Conservation (phyloP, 129 eudicot species). For the Artemisia annua region DNA sequence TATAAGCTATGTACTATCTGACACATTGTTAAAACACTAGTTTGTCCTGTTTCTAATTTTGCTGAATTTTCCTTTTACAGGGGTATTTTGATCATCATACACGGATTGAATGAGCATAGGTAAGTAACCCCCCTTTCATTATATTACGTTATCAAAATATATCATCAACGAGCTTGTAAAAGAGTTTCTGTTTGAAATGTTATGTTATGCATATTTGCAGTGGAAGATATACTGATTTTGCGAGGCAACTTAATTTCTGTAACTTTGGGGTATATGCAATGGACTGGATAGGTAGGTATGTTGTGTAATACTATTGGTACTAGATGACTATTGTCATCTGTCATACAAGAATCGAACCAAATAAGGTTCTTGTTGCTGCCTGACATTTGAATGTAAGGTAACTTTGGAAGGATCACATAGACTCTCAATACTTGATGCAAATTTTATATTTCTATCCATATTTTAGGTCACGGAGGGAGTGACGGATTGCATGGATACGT, state of each 20-base stretch:
- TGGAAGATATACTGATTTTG: constrained; percentile 89
- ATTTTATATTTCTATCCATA: not conserved
- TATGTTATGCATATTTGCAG: constrained; percentile 38
- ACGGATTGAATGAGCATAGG: constrained; percentile 99
- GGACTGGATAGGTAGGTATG: constrained; percentile 92
- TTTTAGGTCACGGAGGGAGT: constrained; percentile 96
- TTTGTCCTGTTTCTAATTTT: constrained; percentile 6
- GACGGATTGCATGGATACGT: constrained; percentile 99
- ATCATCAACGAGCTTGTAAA: not conserved
- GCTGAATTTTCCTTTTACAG: constrained; percentile 42
- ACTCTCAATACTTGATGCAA: not conserved
- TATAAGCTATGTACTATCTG: constrained; percentile 8
- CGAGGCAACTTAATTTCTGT: constrained; percentile 74
- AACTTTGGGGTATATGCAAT: constrained; percentile 94
- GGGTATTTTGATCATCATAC: constrained; percentile 84
- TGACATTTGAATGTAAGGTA: constrained; percentile 7
- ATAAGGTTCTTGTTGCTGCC: not conserved
- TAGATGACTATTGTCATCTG: constrained; percentile 1
- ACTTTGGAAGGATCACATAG: not conserved
- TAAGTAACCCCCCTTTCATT: constrained; percentile 18
- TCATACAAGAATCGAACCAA: not conserved
- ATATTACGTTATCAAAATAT: not conserved
- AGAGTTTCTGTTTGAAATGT: too few species aligned
- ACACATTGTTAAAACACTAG: constrained; percentile 1
- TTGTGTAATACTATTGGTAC: constrained; percentile 16